A percentile compares a stretch with the other conserved stretches of the same genome.
These are phyloP conservation scores for Macrolepiota albuminosa DNA, from an alignment of 768 basidiomycete species.

Conservation along the genomic window DNA sequence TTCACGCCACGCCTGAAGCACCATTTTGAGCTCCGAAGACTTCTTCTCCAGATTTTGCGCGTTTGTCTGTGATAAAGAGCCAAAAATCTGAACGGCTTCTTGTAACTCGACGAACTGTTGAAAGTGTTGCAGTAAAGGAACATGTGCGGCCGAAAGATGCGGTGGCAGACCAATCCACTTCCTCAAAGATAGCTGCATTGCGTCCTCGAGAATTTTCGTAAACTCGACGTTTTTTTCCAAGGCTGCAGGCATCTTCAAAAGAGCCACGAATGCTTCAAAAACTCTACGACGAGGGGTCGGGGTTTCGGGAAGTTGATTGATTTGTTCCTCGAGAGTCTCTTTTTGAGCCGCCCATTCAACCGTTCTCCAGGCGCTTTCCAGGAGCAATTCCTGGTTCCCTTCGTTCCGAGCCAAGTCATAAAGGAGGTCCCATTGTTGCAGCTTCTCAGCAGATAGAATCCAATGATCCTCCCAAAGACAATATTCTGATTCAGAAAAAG, in stretches of 20 bases:
- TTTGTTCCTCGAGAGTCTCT: constrained; percentile 74
- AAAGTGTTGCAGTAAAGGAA: constrained; percentile 94
- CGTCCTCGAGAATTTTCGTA: constrained; percentile 84
- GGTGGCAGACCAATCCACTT: constrained; percentile 93
- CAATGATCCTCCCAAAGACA: constrained; percentile 99
- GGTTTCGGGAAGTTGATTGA: constrained; percentile 76
- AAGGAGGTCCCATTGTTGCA: constrained; percentile 97
- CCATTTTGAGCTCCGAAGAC: constrained; percentile 92
- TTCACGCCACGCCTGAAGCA: constrained; percentile 96
- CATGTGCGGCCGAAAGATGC: constrained; percentile 85
- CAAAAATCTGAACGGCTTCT: constrained; percentile 94
- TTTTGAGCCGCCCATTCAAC: constrained; percentile 87
- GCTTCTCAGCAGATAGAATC: constrained; percentile 91
- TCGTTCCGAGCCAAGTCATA: constrained; percentile 88
- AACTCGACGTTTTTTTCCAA: constrained; percentile 87
- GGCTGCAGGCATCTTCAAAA: constrained; percentile 79
- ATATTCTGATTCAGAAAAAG: constrained; percentile 94
- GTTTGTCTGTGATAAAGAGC: constrained; percentile 81
- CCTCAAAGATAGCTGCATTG: constrained; percentile 91
- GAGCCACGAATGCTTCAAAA: constrained; percentile 92
- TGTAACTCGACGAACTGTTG: constrained; percentile 98
- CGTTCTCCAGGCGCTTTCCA: constrained; percentile 94
- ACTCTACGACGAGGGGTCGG: constrained; percentile 94
- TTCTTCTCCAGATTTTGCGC: constrained; percentile 90
- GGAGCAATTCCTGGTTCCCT: constrained; percentile 83